A percentile compares a stretch with the other conserved stretches of the same genome.
Conservation (phyloP, 176 grass and related monocot species). For the Juncus effusus region DNA sequence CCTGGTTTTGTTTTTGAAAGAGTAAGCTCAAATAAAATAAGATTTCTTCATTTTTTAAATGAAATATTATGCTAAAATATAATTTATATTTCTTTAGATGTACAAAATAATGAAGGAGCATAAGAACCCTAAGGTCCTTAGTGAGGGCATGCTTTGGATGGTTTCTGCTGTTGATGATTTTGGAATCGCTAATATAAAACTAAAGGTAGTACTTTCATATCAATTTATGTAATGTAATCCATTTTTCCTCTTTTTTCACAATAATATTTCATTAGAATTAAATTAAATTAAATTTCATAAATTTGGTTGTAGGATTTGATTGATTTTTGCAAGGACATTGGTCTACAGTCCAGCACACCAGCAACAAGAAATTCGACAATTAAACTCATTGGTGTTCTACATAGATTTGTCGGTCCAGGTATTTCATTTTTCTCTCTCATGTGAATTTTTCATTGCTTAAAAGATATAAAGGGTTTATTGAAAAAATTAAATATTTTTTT, state of each 20-base stretch:
- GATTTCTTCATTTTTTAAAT: not conserved
- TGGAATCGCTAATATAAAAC: conserved; percentile 77
- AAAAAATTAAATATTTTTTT: conserved; percentile 11
- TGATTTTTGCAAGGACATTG: conserved; percentile 96
- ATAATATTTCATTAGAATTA: conserved; percentile 1
- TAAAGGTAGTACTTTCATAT: conserved; percentile 59
- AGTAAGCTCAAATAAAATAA: conserved; percentile 37
- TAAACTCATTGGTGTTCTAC: conserved; percentile 85
- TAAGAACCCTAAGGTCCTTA: conserved; percentile 98
- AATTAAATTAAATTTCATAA: not conserved
- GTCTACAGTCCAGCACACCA: conserved; percentile 81
- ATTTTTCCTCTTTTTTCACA: conserved; percentile 25
- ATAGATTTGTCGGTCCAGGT: conserved; percentile 99
- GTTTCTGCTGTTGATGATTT: conserved; percentile 96
- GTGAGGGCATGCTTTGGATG: conserved; percentile 95
- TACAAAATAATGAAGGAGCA: conserved; percentile 99
- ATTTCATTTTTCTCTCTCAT: conserved; percentile 23
- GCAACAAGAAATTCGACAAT: conserved; percentile 87
- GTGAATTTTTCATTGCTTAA: conserved; percentile 11
- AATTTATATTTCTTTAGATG: conserved; percentile 44
- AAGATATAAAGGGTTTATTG: not conserved
- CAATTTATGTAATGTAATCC: not conserved
- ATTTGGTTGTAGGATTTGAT: conserved; percentile 72
- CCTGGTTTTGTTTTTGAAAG: conserved; percentile 97
- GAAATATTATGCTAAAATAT: conserved; percentile 22